Conservation (phyloP, 495 filamentous ascomycete species). For the Lichina pygmaea region DNA sequence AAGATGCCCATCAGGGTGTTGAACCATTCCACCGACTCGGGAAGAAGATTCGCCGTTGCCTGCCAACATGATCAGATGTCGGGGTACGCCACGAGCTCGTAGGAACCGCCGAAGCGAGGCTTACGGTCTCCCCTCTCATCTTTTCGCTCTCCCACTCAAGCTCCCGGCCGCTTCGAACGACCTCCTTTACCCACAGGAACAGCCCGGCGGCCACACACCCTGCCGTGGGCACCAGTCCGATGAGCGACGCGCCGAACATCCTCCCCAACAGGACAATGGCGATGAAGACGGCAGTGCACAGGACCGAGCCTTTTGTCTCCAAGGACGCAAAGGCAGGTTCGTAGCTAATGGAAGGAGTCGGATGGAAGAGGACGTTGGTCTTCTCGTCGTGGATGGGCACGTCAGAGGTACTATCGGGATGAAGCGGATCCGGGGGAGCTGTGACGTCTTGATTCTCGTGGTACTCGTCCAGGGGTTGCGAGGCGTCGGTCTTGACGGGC, state of each 20-base stretch:
- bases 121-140: constrained; percentile 51
- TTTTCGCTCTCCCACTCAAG: constrained; percentile 78
- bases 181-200: constrained; percentile 69
- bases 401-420: constrained; percentile 55
- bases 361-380: constrained; percentile 89
- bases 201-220: constrained; percentile 44
- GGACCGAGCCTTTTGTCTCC: constrained; percentile 37
- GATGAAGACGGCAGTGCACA: constrained; percentile 41
- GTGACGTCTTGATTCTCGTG: constrained; percentile 67
- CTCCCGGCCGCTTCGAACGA: constrained; percentile 53
- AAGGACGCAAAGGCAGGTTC: constrained; percentile 59
- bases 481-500: constrained; percentile 31
- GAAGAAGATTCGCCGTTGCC: constrained; percentile 62
- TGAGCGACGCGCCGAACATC: constrained; percentile 49
- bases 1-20: constrained; percentile 58
- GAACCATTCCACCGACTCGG: constrained; percentile 88
- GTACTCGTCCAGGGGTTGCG: constrained; percentile 45
- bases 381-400: constrained; percentile 89
- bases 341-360: constrained; percentile 65
- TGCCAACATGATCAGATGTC: constrained; percentile 5
- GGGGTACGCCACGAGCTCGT: not conserved
- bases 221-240: constrained; percentile 45
- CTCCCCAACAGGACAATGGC: constrained; percentile 53
- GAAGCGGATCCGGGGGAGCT: constrained; percentile 68
- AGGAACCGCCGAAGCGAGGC: constrained; percentile 5